Evolutionary conservation across 371 early-diverging fungal genomes (phyloP).

Genomic region (Neoconidiobolus thromboides): DNA sequence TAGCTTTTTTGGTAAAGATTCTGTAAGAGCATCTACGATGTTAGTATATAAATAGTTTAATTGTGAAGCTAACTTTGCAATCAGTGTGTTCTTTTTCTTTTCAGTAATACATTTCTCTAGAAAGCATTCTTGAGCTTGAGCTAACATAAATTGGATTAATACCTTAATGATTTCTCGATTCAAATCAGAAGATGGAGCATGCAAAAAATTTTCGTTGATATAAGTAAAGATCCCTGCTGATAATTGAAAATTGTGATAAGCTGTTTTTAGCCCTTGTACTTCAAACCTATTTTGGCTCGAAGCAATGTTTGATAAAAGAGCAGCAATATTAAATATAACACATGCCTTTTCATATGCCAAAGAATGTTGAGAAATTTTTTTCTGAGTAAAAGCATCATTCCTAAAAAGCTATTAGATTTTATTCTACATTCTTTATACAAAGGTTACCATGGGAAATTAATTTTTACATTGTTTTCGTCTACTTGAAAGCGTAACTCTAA

Average conservation of each 20-base stretch:
- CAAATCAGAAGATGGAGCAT: conserved; percentile 84
- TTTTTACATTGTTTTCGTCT: conserved; percentile 72
- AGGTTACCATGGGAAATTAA: conserved; percentile 68
- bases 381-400: conserved; percentile 65
- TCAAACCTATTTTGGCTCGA: conserved; percentile 51
- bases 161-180: conserved; percentile 71
- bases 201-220: conserved; percentile 92
- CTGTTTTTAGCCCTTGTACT: conserved; percentile 48
- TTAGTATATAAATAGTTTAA: conserved; percentile 54
- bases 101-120: conserved; percentile 66
- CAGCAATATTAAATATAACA: conserved; percentile 83
- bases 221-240: conserved; percentile 82
- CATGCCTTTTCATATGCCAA: conserved; percentile 93
- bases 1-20: conserved; percentile 31
- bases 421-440: neutral
- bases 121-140: conserved; percentile 89
- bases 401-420: conserved; percentile 15
- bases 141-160: conserved; percentile 67
- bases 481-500: conserved; percentile 84
- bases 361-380: conserved; percentile 54
- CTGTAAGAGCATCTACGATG: conserved; percentile 39
- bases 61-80: conserved; percentile 80
- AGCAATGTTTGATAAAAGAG: conserved; percentile 50
- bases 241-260: conserved; percentile 77
- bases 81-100: conserved; percentile 61